Conservation (phyloP, 2,329 filamentous ascomycete species). For the Colletotrichum lupini region DNA sequence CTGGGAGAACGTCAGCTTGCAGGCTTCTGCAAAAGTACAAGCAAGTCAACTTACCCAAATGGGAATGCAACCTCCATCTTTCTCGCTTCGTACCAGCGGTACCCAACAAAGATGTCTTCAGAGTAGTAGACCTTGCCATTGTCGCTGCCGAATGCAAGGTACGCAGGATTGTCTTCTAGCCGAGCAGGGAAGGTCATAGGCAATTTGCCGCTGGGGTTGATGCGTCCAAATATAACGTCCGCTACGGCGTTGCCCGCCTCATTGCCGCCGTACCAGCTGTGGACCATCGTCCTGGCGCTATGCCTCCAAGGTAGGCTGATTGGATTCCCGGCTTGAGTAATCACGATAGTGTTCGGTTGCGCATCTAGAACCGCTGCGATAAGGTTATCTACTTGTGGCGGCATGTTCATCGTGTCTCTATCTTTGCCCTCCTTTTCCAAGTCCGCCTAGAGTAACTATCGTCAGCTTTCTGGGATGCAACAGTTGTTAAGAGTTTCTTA, state of each 20-base stretch:
- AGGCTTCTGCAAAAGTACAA: too few species aligned
- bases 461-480: not conserved
- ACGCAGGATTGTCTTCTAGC: slow-evolving; percentile 75
- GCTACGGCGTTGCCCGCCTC: slow-evolving; percentile 80
- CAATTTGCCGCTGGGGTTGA: slow-evolving; percentile 80
- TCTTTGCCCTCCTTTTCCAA: slow-evolving; percentile 81
- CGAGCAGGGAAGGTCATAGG: slow-evolving; percentile 76
- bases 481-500: not conserved
- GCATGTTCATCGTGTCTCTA: slow-evolving; percentile 77
- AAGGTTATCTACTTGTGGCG: slow-evolving; percentile 73
- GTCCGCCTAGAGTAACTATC: slow-evolving; percentile 51
- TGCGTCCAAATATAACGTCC: slow-evolving; percentile 74
- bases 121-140: slow-evolving; percentile 74
- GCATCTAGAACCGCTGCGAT: slow-evolving; percentile 72
- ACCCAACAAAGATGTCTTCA: slow-evolving; percentile 79
- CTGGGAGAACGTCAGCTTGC: slow-evolving; percentile 42
- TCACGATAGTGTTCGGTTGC: slow-evolving; percentile 73
- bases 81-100: slow-evolving; percentile 76
- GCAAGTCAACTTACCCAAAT: slow-evolving; percentile 56
- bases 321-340: slow-evolving; percentile 78
- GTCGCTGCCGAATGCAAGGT: slow-evolving; percentile 73
- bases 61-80: slow-evolving; percentile 70
- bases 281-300: slow-evolving; percentile 64
- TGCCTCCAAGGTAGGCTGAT: slow-evolving; percentile 71
- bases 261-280: slow-evolving; percentile 82